phyloP scores from a whole-genome alignment of 345 rosid genomes.

The Arabidopsis arenosa region DNA sequence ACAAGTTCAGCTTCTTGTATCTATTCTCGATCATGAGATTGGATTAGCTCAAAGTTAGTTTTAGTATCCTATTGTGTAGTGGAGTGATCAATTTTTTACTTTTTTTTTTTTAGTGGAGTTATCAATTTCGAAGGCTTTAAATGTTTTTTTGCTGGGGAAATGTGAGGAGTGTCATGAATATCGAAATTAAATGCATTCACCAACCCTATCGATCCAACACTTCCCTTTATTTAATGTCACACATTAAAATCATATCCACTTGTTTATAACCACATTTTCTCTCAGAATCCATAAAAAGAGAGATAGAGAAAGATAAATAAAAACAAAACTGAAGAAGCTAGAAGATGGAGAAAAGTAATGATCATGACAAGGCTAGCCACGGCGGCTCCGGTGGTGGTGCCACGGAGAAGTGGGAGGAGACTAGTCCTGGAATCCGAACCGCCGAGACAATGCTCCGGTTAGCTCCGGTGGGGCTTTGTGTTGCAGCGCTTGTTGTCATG shows the following conservation, averaged over 20 bases:
- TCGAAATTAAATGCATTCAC: slow-evolving; percentile 43
- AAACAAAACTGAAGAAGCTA: background rate
- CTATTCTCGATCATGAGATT: slow-evolving; percentile 26
- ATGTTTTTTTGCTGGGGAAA: slow-evolving; percentile 27
- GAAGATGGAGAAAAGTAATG: slow-evolving; percentile 41
- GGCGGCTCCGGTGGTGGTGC: slow-evolving; percentile 15
- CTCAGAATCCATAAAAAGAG: slow-evolving; percentile 16
- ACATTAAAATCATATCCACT: slow-evolving; percentile 29
- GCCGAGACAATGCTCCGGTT: slow-evolving; percentile 48
- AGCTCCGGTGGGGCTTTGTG: slow-evolving; percentile 50
- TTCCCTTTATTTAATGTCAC: slow-evolving; percentile 30
- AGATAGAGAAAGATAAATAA: slow-evolving; percentile 12
- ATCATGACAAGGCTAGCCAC: slow-evolving; percentile 31
- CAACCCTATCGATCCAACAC: slow-evolving; percentile 44
- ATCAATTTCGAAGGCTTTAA: slow-evolving; percentile 24
- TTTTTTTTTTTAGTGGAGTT: background rate
- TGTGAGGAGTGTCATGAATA: slow-evolving; percentile 36
- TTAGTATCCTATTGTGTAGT: slow-evolving; percentile 2
- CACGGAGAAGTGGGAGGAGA: slow-evolving; percentile 38
- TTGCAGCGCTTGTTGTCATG: slow-evolving; percentile 49
- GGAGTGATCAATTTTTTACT: background rate
- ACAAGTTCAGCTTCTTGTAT: background rate
- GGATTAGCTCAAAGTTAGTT: background rate
- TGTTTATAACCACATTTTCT: slow-evolving; percentile 37
- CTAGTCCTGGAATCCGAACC: slow-evolving; percentile 37